Evolutionary conservation across 2,329 filamentous ascomycete species (phyloP).

Genomic region (Sclerotinia sclerotiorum): DNA sequence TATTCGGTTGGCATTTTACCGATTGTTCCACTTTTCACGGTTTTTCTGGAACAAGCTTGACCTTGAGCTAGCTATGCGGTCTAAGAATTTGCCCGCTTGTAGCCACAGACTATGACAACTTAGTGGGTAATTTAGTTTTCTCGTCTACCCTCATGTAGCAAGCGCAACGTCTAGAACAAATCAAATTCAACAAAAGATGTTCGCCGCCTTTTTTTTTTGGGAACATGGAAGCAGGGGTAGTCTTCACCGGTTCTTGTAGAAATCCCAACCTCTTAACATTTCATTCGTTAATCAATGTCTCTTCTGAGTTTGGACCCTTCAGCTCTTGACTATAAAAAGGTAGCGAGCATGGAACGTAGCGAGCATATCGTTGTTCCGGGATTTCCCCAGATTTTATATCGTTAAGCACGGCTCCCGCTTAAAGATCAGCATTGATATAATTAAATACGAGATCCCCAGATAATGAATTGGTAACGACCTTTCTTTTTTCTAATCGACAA

Average conservation of each 20-base stretch:
- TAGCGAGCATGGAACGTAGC: not conserved
- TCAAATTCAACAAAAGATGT: not conserved
- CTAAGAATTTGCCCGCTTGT: not conserved
- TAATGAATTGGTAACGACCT: not conserved
- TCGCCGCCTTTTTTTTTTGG: not conserved
- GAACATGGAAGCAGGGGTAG: not conserved
- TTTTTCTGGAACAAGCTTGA: constrained; percentile 11
- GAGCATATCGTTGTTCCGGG: not conserved
- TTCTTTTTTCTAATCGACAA: not conserved
- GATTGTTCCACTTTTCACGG: constrained; percentile 16
- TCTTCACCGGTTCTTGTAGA: constrained; percentile 8
- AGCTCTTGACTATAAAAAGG: not conserved
- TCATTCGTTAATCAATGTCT: not conserved
- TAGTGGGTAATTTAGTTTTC: constrained; percentile 2
- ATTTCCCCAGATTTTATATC: constrained; percentile 15
- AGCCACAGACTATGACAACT: not conserved
- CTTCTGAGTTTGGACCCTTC: not conserved
- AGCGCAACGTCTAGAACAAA: not conserved
- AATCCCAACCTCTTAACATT: constrained; percentile 11
- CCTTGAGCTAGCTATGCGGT: constrained; percentile 8
- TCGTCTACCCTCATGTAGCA: not conserved
- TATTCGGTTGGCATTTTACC: not conserved
- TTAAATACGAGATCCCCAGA: not conserved
- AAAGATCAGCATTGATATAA: not conserved
- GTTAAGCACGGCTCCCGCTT: constrained; percentile 1